Base-by-base conservation (phyloP, 352 stramenopile genomes). In the Phytophthora crassamura region DNA sequence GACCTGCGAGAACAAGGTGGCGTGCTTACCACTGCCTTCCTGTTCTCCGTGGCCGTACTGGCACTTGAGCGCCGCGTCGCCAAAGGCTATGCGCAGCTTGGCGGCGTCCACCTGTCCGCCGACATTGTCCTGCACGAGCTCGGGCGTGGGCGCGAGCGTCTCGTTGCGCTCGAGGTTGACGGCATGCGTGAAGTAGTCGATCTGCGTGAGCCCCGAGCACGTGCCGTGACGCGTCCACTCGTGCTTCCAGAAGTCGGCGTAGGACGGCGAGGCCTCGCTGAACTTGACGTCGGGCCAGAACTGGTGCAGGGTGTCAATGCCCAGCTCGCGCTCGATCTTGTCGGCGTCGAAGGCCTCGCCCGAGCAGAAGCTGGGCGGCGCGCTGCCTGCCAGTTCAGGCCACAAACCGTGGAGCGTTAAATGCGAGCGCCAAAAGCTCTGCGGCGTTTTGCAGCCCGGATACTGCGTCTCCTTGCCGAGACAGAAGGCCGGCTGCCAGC, bases 141-240 rank as follows among this genome's bases (percentile, higher is more conserved):
- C 45, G 1, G 88, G 88, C 41, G 88, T 95, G 6, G 75, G 70
- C 2, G 72, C 81, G 2, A 80, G 65, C 46, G 84, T 85, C 57
- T 76, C 84, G 53, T 96, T 92, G 60, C 74, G 78, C 16, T 95
- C 75, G 64, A 96, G 76, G 35, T 88, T 72, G n/a, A 98, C 71
- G 12, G 90, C 90, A 22, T 78, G 43, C 30, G 68, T 64, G 73
- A 98, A 98, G 75, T 97, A 98, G 33, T 78, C 75, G 35, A 88
- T 60, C 71, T 98, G 86, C 18, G 69, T 57, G 6, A 98, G 76
- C 0, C 90, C 90, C 10, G 89, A 95, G 78, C 94, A 98, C 43
- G 94, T 98, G 30, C 94, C 94, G 65, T 98, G 94, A 48, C 95
- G 94, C 18, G 69, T 89, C 94, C 94, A 98, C 69, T 98, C 94